phyloP scores from a whole-genome alignment of 192 early-diverging fungal species.

The Rhizophagus clarus region DNA sequence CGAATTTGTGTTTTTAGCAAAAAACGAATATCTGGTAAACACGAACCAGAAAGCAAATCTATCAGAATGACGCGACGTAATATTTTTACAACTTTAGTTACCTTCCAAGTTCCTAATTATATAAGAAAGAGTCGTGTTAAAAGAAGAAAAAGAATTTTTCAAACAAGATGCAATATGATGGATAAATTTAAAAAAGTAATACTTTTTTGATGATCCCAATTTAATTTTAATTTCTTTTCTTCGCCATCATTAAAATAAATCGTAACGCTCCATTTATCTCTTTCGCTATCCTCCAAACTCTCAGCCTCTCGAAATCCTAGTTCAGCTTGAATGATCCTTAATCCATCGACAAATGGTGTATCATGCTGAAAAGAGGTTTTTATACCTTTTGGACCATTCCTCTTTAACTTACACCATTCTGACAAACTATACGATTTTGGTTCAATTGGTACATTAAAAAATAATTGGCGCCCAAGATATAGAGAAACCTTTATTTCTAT shows the following conservation, averaged over 20 bases:
- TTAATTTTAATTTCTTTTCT: constrained; percentile 1
- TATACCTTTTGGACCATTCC: neutral
- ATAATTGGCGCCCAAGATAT: neutral
- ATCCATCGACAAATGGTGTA: neutral
- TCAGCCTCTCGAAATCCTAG: neutral
- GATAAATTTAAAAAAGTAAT: neutral
- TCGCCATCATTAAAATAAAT: neutral
- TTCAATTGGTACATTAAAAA: neutral
- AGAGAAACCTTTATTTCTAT: neutral
- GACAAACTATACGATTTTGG: neutral
- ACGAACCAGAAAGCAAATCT: neutral
- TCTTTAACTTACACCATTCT: neutral
- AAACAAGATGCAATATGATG: too few species aligned
- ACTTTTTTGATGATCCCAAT: constrained; percentile 1
- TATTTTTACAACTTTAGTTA: neutral
- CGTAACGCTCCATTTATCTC: neutral
- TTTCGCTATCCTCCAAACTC: neutral
- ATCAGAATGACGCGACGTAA: neutral
- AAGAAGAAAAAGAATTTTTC: too few species aligned
- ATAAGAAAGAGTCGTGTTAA: neutral
- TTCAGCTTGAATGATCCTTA: neutral
- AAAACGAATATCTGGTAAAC: constrained; percentile 18
- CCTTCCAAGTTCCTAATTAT: constrained; percentile 1
- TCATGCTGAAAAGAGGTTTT: neutral
- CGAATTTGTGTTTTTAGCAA: constrained; percentile 4